Evolutionary conservation across 2,329 filamentous ascomycete genomes (phyloP).

Genomic region (Alternaria metachromatica): DNA sequence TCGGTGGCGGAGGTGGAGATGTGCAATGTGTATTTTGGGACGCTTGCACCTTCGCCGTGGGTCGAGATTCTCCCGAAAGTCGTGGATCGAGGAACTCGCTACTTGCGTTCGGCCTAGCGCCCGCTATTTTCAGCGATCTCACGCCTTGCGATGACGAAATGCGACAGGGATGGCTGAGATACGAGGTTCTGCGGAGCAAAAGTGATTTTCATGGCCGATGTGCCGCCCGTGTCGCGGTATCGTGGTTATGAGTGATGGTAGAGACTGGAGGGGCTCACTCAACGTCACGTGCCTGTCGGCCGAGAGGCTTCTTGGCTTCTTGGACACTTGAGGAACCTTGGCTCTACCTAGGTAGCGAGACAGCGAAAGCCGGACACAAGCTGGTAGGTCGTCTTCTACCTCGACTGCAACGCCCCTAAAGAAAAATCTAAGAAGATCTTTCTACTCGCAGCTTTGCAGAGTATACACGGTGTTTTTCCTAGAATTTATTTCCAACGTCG

Average conservation of each 20-base stretch:
- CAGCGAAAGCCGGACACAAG: neutral
- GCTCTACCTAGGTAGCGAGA: neutral
- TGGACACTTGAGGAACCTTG: neutral
- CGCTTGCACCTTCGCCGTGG: neutral
- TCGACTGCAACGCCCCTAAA: neutral
- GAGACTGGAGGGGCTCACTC: neutral
- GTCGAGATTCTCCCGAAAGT: neutral
- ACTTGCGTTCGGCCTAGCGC: neutral
- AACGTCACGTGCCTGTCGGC: neutral
- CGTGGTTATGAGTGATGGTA: neutral
- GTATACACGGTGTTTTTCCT: neutral
- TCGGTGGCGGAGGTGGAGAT: neutral
- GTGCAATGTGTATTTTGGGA: neutral
- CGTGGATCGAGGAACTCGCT: neutral
- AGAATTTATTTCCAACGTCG: neutral
- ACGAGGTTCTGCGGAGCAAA: neutral
- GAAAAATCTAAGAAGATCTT: rapidly evolving
- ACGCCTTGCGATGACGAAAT: neutral
- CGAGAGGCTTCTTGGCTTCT: neutral
- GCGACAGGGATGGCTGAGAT: neutral
- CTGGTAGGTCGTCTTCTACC: neutral
- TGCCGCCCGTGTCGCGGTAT: neutral
- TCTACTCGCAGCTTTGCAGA: neutral
- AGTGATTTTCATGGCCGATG: neutral
- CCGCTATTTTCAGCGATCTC: neutral